Conservation (phyloP, 257 asterid genomes). For the Capsicum chinense region DNA sequence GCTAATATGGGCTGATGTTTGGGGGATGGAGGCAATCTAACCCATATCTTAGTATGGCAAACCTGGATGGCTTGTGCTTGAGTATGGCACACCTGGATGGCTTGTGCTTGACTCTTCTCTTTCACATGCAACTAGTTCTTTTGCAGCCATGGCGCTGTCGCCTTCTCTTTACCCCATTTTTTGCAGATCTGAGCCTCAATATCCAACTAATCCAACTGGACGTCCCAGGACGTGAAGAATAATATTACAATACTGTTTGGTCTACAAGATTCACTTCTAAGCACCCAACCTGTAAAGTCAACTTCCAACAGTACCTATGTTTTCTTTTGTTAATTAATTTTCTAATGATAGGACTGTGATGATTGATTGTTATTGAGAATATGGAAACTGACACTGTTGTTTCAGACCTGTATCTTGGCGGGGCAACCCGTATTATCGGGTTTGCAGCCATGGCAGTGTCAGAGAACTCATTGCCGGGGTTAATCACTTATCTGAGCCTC, state of each 20-base stretch:
- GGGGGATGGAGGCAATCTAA: neutral
- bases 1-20: neutral
- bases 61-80: constrained; percentile 26
- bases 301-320: too few species aligned
- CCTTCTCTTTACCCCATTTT: neutral
- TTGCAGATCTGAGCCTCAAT: neutral
- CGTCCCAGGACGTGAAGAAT: neutral
- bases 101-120: neutral
- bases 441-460: constrained; percentile 1
- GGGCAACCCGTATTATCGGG: neutral
- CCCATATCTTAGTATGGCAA: constrained; percentile 45
- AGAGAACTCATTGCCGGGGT: constrained; percentile 18
- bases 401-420: neutral
- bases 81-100: constrained; percentile 38
- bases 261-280: too few species aligned
- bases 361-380: constrained; percentile 11
- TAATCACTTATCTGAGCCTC: constrained; percentile 17
- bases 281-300: too few species aligned
- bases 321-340: too few species aligned
- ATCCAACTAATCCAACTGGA: neutral
- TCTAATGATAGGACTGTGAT: constrained; percentile 9
- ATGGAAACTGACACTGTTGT: neutral
- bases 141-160: constrained; percentile 36
- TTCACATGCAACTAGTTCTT: constrained; percentile 22
- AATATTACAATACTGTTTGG: too few species aligned